Evolutionary conservation across 2,329 filamentous ascomycete species (phyloP).

Genomic region (Aspergillus bombycis): DNA sequence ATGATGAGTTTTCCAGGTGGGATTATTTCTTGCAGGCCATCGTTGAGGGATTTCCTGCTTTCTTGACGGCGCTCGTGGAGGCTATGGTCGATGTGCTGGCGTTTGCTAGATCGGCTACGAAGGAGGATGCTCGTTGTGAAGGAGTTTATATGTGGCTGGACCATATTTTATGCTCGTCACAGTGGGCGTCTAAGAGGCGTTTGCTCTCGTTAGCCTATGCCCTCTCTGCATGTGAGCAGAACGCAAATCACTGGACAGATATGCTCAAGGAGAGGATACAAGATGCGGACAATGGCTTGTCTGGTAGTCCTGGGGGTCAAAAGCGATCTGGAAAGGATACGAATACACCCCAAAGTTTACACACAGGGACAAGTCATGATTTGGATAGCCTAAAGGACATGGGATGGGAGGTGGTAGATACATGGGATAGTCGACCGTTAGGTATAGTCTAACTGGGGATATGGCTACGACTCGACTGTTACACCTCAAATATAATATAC

Average conservation of each 20-base stretch:
- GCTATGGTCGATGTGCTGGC: slow-evolving; percentile 43
- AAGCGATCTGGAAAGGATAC: slow-evolving; percentile 1
- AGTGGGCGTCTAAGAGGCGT: slow-evolving; percentile 38
- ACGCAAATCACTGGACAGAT: slow-evolving; percentile 37
- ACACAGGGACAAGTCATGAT: slow-evolving; percentile 15
- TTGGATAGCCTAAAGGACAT: slow-evolving; percentile 26
- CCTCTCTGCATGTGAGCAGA: slow-evolving; percentile 35
- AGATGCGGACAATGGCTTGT: slow-evolving; percentile 9
- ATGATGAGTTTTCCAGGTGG: slow-evolving; percentile 37
- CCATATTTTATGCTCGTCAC: slow-evolving; percentile 48
- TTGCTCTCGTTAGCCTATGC: slow-evolving; percentile 38
- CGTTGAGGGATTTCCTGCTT: slow-evolving; percentile 32
- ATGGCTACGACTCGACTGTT: background rate
- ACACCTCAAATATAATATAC: background rate
- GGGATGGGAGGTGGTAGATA: slow-evolving; percentile 35
- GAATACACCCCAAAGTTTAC: background rate
- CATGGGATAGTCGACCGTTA: slow-evolving; percentile 38
- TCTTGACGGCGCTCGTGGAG: slow-evolving; percentile 44
- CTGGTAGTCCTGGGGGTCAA: background rate
- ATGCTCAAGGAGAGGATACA: slow-evolving; percentile 25
- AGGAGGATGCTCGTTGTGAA: slow-evolving; percentile 42
- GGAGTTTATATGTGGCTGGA: slow-evolving; percentile 54
- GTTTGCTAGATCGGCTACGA: slow-evolving; percentile 21
- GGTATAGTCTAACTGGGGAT: slow-evolving; percentile 30
- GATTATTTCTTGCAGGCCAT: slow-evolving; percentile 42